Evolutionary conservation across 208 protist species (phyloP).

Genomic region (Jaenimonas drosophilae): DNA sequence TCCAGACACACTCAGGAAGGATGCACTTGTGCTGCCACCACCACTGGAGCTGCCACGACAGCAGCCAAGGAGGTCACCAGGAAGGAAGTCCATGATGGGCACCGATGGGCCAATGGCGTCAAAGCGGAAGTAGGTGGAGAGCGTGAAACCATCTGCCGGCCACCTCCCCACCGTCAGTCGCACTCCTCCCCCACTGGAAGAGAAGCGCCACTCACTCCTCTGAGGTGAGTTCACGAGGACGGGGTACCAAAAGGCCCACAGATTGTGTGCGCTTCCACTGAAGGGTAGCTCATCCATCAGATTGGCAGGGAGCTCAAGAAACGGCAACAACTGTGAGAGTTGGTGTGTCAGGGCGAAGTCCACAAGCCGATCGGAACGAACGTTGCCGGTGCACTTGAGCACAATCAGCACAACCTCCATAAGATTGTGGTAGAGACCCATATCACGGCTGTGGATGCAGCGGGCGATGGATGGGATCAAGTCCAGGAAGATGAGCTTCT

Average conservation of each 20-base stretch:
- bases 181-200: conserved; percentile 52
- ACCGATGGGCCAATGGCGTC: conserved; percentile 53
- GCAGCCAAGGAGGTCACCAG: conserved; percentile 12
- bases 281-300: conserved; percentile 42
- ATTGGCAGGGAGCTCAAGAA: conserved; percentile 42
- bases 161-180: conserved; percentile 37
- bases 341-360: conserved; percentile 36
- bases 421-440: conserved; percentile 28
- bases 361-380: conserved; percentile 39
- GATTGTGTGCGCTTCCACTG: conserved; percentile 15
- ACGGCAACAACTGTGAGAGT: conserved; percentile 51
- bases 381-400: conserved; percentile 43
- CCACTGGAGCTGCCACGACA: conserved; percentile 8
- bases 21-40: too few relatives aligned
- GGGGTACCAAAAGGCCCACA: conserved; percentile 66
- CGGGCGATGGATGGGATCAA: conserved; percentile 45
- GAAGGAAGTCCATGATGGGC: conserved; percentile 53
- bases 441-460: conserved; percentile 20
- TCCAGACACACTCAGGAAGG: conserved; percentile 22
- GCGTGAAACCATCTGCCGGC: conserved; percentile 55
- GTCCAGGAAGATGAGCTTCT: conserved; percentile 72
- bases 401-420: conserved; percentile 31
- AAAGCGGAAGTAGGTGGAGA: conserved; percentile 56
- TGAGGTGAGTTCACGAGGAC: conserved; percentile 45
- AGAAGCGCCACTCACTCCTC: conserved; percentile 64